Conservation (phyloP, 2,329 filamentous ascomycete genomes). For the Tolypocladium tropicale region DNA sequence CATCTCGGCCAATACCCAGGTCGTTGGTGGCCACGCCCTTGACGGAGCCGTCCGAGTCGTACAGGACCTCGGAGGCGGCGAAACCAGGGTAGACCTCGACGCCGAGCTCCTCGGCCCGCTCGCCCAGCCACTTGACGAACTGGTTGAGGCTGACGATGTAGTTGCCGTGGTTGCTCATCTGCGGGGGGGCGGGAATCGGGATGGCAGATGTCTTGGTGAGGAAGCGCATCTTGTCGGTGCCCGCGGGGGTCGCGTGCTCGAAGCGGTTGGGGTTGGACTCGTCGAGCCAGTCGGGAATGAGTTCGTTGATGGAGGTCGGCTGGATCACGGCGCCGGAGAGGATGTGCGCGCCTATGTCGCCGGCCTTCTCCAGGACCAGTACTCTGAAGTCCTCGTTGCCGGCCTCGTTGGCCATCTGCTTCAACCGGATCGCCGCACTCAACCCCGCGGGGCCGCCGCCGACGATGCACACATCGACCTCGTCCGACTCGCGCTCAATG, state of each 20-base stretch:
- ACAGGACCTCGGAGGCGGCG: slow-evolving; percentile 85
- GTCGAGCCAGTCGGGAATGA: slow-evolving; percentile 87
- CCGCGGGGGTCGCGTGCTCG: slow-evolving; percentile 75
- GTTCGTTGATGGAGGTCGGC: slow-evolving; percentile 76
- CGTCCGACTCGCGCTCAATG: slow-evolving; percentile 79
- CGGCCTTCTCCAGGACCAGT: slow-evolving; percentile 85
- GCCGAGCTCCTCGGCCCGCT: slow-evolving; percentile 90
- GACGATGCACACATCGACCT: slow-evolving; percentile 95
- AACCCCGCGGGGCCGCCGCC: slow-evolving; percentile 93
- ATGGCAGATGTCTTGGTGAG: slow-evolving; percentile 72
- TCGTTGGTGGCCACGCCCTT: slow-evolving; percentile 95
- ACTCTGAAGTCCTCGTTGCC: slow-evolving; percentile 96
- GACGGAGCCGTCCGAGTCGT: slow-evolving; percentile 76
- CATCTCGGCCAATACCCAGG: slow-evolving; percentile 70
- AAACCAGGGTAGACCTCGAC: slow-evolving; percentile 97
- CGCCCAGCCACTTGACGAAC: slow-evolving; percentile 89
- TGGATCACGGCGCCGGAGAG: slow-evolving; percentile 93
- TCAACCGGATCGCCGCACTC: slow-evolving; percentile 84
- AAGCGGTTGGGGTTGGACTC: slow-evolving; percentile 84
- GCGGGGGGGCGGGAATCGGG: slow-evolving; percentile 78
- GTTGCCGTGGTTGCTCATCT: slow-evolving; percentile 98
- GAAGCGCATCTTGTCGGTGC: slow-evolving; percentile 83
- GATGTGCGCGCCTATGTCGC: slow-evolving; percentile 89
- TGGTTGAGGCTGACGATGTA: slow-evolving; percentile 96
- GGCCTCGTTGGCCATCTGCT: slow-evolving; percentile 88